phyloP scores from a whole-genome alignment of 345 rosid species.

The Pugionium cornutum region DNA sequence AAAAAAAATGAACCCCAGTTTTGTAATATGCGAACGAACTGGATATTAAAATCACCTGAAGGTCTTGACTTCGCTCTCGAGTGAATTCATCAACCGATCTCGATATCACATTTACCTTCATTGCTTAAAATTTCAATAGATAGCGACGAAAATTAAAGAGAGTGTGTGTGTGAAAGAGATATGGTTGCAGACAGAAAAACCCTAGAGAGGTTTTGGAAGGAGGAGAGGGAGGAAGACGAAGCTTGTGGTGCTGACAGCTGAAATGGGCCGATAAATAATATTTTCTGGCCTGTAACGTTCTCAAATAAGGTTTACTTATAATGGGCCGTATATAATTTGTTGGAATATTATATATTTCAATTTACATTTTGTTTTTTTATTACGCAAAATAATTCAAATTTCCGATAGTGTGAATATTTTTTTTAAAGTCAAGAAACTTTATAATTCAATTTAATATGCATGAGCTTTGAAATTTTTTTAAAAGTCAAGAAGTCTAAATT shows the following conservation, averaged over 20 bases:
- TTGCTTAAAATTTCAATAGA: slow-evolving; percentile 4
- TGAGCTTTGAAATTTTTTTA: no score
- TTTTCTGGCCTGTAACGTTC: no score
- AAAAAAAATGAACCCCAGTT: not conserved
- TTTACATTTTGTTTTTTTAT: no score
- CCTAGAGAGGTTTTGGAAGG: slow-evolving; percentile 33
- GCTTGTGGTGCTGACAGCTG: no score
- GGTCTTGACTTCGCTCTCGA: slow-evolving; percentile 93
- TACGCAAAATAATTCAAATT: no score
- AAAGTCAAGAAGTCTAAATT: no score
- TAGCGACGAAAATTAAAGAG: not conserved
- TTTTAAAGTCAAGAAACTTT: not conserved
- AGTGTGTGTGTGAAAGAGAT: not conserved
- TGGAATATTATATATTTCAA: not conserved
- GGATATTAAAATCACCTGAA: slow-evolving; percentile 52
- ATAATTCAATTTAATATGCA: not conserved
- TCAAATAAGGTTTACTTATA: no score
- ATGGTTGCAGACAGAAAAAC: slow-evolving; percentile 23
- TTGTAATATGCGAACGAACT: not conserved
- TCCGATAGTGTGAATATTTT: no score
- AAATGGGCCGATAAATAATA: no score
- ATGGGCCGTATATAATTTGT: not conserved
- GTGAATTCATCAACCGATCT: slow-evolving; percentile 88
- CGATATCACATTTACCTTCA: slow-evolving; percentile 87
- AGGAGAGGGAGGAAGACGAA: not conserved